Conservation (phyloP, 73 alveolate genomes). For the Breviolum minutum region DNA sequence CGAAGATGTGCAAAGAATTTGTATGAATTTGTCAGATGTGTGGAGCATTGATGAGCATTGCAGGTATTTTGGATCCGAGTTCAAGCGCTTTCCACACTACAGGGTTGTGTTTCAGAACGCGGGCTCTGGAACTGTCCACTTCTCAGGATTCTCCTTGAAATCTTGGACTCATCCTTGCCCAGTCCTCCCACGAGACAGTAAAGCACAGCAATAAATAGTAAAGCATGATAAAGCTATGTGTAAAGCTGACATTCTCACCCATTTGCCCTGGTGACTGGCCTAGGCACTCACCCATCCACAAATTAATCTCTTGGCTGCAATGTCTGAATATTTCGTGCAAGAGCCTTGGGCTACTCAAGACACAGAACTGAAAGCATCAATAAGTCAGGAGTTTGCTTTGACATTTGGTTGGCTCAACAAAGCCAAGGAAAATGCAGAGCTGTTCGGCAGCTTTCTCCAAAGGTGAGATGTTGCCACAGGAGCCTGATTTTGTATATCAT, state of each 20-base stretch:
- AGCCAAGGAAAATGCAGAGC: constrained; percentile 24
- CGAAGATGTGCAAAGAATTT: too few relatives aligned
- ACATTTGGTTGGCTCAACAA: neutral
- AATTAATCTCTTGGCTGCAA: constrained; percentile 31
- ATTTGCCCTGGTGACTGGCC: neutral
- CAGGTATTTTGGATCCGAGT: constrained; percentile 7
- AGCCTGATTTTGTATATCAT: too few relatives aligned
- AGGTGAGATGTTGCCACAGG: neutral
- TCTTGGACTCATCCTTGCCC: too few relatives aligned
- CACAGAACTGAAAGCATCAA: neutral
- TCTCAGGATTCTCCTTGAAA: neutral
- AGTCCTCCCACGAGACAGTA: neutral
- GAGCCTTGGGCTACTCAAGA: neutral
- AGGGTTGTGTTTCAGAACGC: constrained; percentile 15
- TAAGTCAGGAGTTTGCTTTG: neutral
- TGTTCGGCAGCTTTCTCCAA: constrained; percentile 20
- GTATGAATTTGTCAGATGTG: too few relatives aligned
- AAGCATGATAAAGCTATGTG: neutral
- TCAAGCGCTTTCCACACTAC: constrained; percentile 44
- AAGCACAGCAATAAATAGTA: neutral
- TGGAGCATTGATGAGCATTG: neutral
- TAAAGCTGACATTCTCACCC: neutral
- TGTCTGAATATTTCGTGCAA: constrained; percentile 10
- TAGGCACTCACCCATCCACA: constrained; percentile 37
- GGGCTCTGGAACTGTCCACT: constrained; percentile 1